Evolutionary conservation across 176 grass and related monocot genomes (phyloP), one percentile per base, ranked within the genome.

Genomic region (Olyra latifolia): DNA sequence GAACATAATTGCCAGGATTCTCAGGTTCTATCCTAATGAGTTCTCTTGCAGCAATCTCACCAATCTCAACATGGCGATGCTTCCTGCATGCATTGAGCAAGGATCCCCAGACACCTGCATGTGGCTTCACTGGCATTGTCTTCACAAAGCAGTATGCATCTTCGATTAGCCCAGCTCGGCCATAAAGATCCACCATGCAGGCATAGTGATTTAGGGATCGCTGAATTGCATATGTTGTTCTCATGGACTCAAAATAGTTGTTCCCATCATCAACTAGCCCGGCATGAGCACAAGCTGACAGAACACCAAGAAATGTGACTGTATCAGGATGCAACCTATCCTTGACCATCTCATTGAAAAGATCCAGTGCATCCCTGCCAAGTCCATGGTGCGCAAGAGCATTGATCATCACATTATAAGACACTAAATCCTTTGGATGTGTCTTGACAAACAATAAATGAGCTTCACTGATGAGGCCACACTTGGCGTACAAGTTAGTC

Each of bases 21-120:
- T 20, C 20, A 0, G 89, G 78, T 56, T 95, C 93, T 69, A 89
- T 90, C 38, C 11, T 71, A 46, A 88, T 25, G 39, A 92, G 87
- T 43, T 95, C 81, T 46, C 49, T 84, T 6, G 78, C 87, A 10
- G 87, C 87, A 7, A 87, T 78, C 77, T 71, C 75, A 28, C 87
- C 84, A 2, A 88, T 44, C 61, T 83, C 64, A 54, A 80, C 16
- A 47, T 88, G 24, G 63, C 87, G 69, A 85, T 92, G 81, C 42
- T 84, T 88, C 57, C 77, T 82, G 71, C 87, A 95, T 14, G 93
- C 89, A 80, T 90, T 90, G 20, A 95, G 78, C 82, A 95, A 92
- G 64, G 87, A 84, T 69, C 93, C 89, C 93, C 89, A 95, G 7
- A 92, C 84, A 83, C 89, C 93, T 59, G 81, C 91, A 85, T 92